Conservation (phyloP, 306 rosid genomes). For the Herpetospermum pedunculosum region DNA sequence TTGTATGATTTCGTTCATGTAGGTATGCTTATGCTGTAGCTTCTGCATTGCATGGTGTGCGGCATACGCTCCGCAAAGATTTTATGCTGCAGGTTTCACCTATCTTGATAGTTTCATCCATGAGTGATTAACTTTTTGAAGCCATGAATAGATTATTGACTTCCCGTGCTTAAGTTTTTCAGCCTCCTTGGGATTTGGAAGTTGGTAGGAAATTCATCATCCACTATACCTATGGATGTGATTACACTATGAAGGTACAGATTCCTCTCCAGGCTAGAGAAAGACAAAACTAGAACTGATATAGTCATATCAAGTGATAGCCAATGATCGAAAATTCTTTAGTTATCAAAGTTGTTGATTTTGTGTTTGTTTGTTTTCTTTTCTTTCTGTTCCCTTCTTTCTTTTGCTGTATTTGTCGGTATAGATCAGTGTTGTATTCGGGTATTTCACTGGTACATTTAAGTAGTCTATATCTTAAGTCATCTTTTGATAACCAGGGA, state of each 20-base stretch:
- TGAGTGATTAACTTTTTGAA: not conserved
- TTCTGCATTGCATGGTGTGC: slow-evolving; percentile 82
- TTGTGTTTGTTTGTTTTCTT: not conserved
- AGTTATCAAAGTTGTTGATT: not conserved
- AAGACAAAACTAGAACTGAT: not conserved
- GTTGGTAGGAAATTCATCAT: slow-evolving; percentile 49
- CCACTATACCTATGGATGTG: slow-evolving; percentile 87
- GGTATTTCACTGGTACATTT: not conserved
- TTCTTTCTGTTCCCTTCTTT: not conserved
- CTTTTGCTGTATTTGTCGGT: not conserved
- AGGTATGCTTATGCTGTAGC: slow-evolving; percentile 97
- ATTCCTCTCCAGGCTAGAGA: not conserved
- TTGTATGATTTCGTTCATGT: not conserved
- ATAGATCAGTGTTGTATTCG: not conserved
- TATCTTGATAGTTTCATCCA: not conserved
- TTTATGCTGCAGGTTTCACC: slow-evolving; percentile 78
- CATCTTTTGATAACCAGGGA: slow-evolving; percentile 31
- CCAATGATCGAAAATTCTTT: not conserved
- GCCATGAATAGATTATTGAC: slow-evolving; percentile 11
- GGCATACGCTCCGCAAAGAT: slow-evolving; percentile 61
- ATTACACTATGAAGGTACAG: slow-evolving; percentile 56
- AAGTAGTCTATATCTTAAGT: not conserved
- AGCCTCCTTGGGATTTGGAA: slow-evolving; percentile 85
- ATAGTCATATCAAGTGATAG: not conserved
- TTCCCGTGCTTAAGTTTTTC: slow-evolving; percentile 20